Evolutionary conservation across 163 green algal genomes (phyloP).

Genomic region (Picocystis sp.): DNA sequence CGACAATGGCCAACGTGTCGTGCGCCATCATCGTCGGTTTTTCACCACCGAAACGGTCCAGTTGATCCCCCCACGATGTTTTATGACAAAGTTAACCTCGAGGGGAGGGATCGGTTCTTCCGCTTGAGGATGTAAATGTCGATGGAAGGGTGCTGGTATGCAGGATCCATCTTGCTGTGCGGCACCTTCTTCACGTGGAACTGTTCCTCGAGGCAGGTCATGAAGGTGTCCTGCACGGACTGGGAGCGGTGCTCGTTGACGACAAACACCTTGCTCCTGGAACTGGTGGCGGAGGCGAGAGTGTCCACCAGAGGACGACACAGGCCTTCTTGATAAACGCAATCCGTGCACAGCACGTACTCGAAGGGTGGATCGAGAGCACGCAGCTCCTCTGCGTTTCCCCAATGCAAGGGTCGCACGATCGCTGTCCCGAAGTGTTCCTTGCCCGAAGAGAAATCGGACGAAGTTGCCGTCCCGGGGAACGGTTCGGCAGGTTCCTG

Average conservation of each 20-base stretch:
- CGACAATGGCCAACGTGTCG: too few relatives aligned
- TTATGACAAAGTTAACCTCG: too few relatives aligned
- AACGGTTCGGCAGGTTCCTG: constrained; percentile 24
- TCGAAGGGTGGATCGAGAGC: constrained; percentile 45
- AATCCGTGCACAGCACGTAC: constrained; percentile 66
- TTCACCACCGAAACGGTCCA: too few relatives aligned
- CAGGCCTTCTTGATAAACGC: constrained; percentile 65
- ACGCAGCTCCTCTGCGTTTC: constrained; percentile 13
- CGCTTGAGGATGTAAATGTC: constrained; percentile 17
- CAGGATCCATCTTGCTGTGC: constrained; percentile 11
- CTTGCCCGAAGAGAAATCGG: background rate
- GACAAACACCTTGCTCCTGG: constrained; percentile 45
- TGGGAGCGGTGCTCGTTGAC: constrained; percentile 66
- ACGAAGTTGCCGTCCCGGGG: background rate
- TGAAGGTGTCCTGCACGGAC: constrained; percentile 50
- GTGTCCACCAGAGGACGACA: constrained; percentile 42
- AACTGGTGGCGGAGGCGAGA: constrained; percentile 34
- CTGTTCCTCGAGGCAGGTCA: constrained; percentile 28
- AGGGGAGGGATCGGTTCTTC: background rate
- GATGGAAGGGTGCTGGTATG: constrained; percentile 12
- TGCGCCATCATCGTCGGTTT: too few relatives aligned
- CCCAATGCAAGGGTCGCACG: constrained; percentile 34
- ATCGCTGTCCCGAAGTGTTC: constrained; percentile 2
- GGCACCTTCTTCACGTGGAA: constrained; percentile 42
- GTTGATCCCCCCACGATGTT: too few relatives aligned